Base-by-base conservation (phyloP, 225 moss, liverwort and hornwort genomes). In the Thuidium tamariscinum region DNA sequence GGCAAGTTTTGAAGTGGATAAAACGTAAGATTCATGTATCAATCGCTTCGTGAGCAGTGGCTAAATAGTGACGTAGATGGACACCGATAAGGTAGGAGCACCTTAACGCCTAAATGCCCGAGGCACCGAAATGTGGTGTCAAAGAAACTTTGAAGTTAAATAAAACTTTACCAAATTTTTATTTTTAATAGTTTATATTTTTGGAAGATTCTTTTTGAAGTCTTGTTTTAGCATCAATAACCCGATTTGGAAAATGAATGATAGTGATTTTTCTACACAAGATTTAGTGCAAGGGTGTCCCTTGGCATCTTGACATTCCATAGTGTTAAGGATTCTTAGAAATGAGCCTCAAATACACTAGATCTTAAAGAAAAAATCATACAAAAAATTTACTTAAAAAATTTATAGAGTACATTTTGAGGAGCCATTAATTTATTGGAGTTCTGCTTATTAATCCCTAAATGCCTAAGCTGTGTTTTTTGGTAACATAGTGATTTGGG, bases 281-380 rank as follows among this genome's bases (percentile, higher is more conserved):
- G 44, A 44, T 44, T 44, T 44, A 6, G 44, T 44, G 44, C 44
- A 9, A 44, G 44, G 44, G 44, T 44, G 44, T 44, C 44, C 44
- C 6, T 44, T 44, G 44, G 7, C 6, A 44, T 44, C 44, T 44
- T 44, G 44, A 44, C 7, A 6, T 44, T 44, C 44, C 44, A 44
- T 44, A 44, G 44, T 44, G 44, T 44, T 44, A 9, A 44, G 44
- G 44, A 9, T 6, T 6, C 44, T 44, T 67, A 2, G 22, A 37
- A 9, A 37, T 2, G 7, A 37, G 12, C 7, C 12, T 67, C 2
- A 3, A 36, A 36, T 21, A 66, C 2, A 66, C 3, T 36, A 36
- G 6, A 36, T 66, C 3, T 6, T 20, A 0, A 18, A 10, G 2
- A 11, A 1, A 0, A 10, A 36, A 66, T 36, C 7, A 5, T 21